These are phyloP conservation scores for Candida maris DNA, from an alignment of 805 yeast species.

Conservation along the genomic window DNA sequence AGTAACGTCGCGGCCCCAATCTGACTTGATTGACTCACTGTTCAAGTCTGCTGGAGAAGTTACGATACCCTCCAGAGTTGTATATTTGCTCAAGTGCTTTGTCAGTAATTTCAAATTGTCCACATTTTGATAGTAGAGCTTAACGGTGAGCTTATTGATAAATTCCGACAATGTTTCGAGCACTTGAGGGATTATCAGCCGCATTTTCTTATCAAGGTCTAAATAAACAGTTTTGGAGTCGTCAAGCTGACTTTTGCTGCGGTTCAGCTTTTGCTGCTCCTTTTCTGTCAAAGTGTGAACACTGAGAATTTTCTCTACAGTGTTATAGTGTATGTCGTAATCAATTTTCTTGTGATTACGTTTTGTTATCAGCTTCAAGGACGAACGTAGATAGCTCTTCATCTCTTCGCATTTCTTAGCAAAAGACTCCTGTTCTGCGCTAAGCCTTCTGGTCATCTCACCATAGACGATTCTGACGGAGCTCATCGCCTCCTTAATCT, in stretches of 20 bases:
- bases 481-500: constrained; percentile 27
- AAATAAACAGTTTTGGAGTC: constrained; percentile 31
- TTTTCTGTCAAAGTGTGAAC: constrained; percentile 35
- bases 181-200: constrained; percentile 43
- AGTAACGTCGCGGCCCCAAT: constrained; percentile 37
- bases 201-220: constrained; percentile 39
- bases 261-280: constrained; percentile 34
- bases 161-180: constrained; percentile 47
- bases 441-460: constrained; percentile 21
- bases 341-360: constrained; percentile 42
- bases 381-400: constrained; percentile 34
- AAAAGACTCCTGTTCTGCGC: constrained; percentile 27
- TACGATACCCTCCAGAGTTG: constrained; percentile 32
- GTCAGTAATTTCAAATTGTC: constrained; percentile 33
- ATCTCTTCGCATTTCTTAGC: constrained; percentile 37
- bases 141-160: constrained; percentile 38
- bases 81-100: constrained; percentile 28
- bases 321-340: constrained; percentile 35
- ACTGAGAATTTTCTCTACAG: constrained; percentile 37
- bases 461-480: constrained; percentile 24
- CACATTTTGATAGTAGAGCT: constrained; percentile 36
- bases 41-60: constrained; percentile 10
- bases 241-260: constrained; percentile 30
- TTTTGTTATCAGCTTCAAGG: constrained; percentile 40
- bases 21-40: constrained; percentile 34